Evolutionary conservation across 192 early-diverging fungal species (phyloP).

Genomic region (Entomortierella parvispora): DNA sequence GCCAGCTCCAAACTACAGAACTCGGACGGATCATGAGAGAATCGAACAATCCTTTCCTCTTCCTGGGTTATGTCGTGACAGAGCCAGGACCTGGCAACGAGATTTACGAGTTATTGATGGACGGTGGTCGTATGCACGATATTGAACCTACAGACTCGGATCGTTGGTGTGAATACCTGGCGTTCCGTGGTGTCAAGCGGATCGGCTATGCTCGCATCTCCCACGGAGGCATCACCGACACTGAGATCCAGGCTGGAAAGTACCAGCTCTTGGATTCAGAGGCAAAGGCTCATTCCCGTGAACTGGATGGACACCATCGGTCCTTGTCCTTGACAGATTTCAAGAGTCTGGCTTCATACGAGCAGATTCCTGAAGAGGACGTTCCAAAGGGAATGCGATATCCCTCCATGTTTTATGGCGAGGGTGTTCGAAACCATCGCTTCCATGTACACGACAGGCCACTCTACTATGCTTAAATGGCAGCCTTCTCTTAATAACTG

Average conservation of each 20-base stretch:
- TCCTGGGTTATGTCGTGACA: conserved; percentile 81
- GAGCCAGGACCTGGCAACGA: conserved; percentile 60
- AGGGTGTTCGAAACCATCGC: conserved; percentile 71
- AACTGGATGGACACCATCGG: conserved; percentile 20
- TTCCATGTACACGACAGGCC: conserved; percentile 82
- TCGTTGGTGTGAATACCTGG: conserved; percentile 84
- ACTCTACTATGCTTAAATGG: conserved; percentile 64
- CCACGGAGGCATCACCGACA: conserved; percentile 82
- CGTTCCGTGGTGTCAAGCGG: conserved; percentile 74
- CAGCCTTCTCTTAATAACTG: background rate
- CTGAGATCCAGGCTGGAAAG: conserved; percentile 81
- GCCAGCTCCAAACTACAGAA: conserved; percentile 75
- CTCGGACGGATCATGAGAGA: conserved; percentile 77
- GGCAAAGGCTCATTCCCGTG: background rate
- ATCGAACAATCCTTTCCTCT: conserved; percentile 74
- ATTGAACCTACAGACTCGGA: conserved; percentile 75
- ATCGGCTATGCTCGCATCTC: conserved; percentile 75
- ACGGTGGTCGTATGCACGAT: conserved; percentile 72
- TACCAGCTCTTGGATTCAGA: conserved; percentile 63
- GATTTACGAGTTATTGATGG: conserved; percentile 69
- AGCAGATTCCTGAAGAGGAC: conserved; percentile 58
- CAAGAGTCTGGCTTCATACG: conserved; percentile 59
- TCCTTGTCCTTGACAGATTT: conserved; percentile 6
- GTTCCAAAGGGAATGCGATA: conserved; percentile 63
- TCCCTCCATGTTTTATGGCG: conserved; percentile 68